Base-by-base conservation (phyloP, 2,329 filamentous ascomycete genomes). In the Microdochium bolleyi region DNA sequence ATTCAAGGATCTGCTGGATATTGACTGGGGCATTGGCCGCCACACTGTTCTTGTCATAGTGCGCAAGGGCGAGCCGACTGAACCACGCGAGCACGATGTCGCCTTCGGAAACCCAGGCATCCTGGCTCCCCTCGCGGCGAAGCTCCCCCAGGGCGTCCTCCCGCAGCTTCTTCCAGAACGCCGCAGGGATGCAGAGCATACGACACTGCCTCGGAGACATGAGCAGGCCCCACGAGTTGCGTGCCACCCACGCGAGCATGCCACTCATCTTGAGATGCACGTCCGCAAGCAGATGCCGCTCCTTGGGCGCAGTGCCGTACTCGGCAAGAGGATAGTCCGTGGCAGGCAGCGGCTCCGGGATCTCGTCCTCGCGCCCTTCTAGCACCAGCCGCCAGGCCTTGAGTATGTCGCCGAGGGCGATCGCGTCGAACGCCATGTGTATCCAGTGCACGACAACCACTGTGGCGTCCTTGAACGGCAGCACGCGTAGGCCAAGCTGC, bases 391-490 rank as follows among this genome's bases (percentile, higher is more conserved):
- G 64, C 74, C 74, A 77, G n/a, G 61, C 67, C 11, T 67, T 60
- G 1, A 76, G 53, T 9, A 78, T 59, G 2, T 63, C 65, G 13
- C 61, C 55, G 44, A 63, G 61, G 1, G 68, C 73, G 54, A 73
- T 64, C 1, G 66, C 70, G 56, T 77, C 74, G 48, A 68, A 64
- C 0, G 73, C 54, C 0, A 67, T 65, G 55, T 78, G 74, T 2
- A 67, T 62, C 63, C 66, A 74, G 38, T 64, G 61, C 1, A 76
- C 44, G 0, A 64, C 64, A 2, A 77, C 58, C 0, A 75, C 57
- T 0, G 74, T 78, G 2, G 64, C 63, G 53, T 77, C 68, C 2
- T 57, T 60, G 56, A 77, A 76, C 0, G 69, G 66, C 0, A 70
- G 66, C 30, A 77, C 60, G 50, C 72, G 70, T 2, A 77, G 60